Conservation (phyloP, 2,329 filamentous ascomycete species). For the Tolypocladium album region DNA sequence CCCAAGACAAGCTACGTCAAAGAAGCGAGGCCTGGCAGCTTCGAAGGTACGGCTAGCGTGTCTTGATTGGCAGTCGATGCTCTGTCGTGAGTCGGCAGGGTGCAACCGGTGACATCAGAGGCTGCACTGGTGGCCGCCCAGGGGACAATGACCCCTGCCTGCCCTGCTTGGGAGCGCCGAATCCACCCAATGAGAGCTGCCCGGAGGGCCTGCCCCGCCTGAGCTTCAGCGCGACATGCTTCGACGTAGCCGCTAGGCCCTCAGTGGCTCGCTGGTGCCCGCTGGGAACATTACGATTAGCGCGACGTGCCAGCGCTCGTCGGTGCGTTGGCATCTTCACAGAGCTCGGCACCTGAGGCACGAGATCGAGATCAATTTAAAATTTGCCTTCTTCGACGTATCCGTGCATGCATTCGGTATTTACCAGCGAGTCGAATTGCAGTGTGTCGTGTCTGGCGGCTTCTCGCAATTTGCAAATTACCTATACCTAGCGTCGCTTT, state of each 20-base stretch:
- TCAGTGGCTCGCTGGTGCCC: slow-evolving; percentile 4
- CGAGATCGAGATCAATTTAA: not conserved
- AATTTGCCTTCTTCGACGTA: no score
- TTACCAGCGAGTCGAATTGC: not conserved
- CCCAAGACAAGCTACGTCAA: not conserved
- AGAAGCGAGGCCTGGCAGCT: not conserved
- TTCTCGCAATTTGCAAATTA: no score
- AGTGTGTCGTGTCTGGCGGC: no score
- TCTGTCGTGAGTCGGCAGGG: not conserved
- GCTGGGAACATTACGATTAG: not conserved
- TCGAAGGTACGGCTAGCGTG: not conserved
- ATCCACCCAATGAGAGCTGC: not conserved
- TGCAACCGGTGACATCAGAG: slow-evolving; percentile 22
- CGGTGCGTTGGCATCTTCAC: not conserved
- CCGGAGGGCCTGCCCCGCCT: not conserved
- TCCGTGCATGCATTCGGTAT: not conserved
- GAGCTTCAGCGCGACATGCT: not conserved
- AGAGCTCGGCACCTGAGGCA: not conserved
- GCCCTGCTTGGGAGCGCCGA: not conserved
- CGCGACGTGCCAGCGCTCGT: not conserved
- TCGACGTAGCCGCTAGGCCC: not conserved
- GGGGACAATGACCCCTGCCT: not conserved
- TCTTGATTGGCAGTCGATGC: not conserved
- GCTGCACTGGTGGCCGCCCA: slow-evolving; percentile 29
- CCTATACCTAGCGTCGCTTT: no score